Base-by-base conservation (phyloP, 1,284 basidiomycete genomes). In the Fomitopsis schrenkii region DNA sequence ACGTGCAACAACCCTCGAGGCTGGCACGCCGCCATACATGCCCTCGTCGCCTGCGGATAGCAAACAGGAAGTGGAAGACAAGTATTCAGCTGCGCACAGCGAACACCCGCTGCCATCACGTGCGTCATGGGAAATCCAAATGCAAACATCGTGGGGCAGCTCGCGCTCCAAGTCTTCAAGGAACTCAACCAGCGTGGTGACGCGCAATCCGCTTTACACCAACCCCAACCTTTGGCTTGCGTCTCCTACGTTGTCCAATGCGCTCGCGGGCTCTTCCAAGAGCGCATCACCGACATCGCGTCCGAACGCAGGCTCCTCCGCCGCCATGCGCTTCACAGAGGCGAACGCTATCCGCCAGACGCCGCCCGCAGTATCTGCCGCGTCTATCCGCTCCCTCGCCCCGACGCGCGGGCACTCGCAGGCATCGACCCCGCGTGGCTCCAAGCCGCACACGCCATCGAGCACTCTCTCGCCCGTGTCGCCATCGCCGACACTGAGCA, bases 401-500 rank as follows among this genome's bases (percentile, higher is more conserved):
- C 33, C 35, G 15, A 38, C 52, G n/a, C 33, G 19, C 7, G 19
- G 12, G 12, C 22, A 15, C 9, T 38, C 52, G 7, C 52, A 26
- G 12, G 28, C n/a, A 19, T 17, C 19, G 48, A 58, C 28, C 5
- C 38, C 38, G 38, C 38, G 38, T 14, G 38, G 38, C 38, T 40
- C 38, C 38, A 40, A 40, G 38, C 38, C 38, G 38, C 38, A 40
- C 2, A 40, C 38, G 38, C 38, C 38, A 7, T 4, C 38, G 14
- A 8, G 38, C 14, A 40, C 5, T 1, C 38, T 40, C 26, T 46
- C 56, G 6, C 55, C 60, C 26, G 19, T 17, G 8, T 62, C 61
- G 1, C 61, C 57, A 2, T 40, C 57, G 14, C 46, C 61, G 36
- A 66, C 71, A 2, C 63, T 76, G 12, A 71, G 71, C 15, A 77